Evolutionary conservation across 2,329 filamentous ascomycete genomes (phyloP).

Genomic region (Tolypocladium tropicale): DNA sequence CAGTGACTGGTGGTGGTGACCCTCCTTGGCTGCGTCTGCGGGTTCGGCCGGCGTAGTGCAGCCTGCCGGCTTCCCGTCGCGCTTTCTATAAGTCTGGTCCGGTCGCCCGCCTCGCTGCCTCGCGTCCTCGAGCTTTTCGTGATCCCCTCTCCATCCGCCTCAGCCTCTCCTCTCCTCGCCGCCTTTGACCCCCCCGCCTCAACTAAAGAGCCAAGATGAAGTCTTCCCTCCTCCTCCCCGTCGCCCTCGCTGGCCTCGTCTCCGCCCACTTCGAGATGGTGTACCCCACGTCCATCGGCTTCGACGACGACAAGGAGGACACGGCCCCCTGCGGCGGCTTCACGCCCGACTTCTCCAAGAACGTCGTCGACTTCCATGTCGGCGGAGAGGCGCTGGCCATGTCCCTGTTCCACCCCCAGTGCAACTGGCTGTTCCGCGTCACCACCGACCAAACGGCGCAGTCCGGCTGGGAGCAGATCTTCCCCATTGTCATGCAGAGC

Average conservation of each 20-base stretch:
- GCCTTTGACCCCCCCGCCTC: constrained; percentile 11
- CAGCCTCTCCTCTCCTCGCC: neutral
- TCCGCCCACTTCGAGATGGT: constrained; percentile 45
- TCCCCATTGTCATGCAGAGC: constrained; percentile 42
- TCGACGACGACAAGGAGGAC: constrained; percentile 33
- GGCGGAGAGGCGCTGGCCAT: constrained; percentile 42
- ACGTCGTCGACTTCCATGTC: constrained; percentile 46
- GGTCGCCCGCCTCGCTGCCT: neutral
- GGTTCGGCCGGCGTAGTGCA: no score
- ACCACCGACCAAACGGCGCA: constrained; percentile 37
- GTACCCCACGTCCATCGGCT: constrained; percentile 35
- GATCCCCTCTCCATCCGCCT: neutral
- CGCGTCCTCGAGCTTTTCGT: neutral
- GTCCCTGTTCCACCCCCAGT: constrained; percentile 38
- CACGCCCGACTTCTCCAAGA: constrained; percentile 32
- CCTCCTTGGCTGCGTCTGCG: no score
- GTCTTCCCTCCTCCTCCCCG: constrained; percentile 9
- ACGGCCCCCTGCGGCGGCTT: constrained; percentile 45
- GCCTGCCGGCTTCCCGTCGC: neutral
- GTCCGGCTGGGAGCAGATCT: constrained; percentile 44
- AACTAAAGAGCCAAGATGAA: constrained; percentile 5
- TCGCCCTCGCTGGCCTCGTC: constrained; percentile 26
- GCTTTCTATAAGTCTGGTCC: neutral
- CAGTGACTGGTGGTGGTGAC: no score
- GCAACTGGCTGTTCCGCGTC: constrained; percentile 47